Conservation (phyloP, 306 rosid species). For the Hylodesmum podocarpum region DNA sequence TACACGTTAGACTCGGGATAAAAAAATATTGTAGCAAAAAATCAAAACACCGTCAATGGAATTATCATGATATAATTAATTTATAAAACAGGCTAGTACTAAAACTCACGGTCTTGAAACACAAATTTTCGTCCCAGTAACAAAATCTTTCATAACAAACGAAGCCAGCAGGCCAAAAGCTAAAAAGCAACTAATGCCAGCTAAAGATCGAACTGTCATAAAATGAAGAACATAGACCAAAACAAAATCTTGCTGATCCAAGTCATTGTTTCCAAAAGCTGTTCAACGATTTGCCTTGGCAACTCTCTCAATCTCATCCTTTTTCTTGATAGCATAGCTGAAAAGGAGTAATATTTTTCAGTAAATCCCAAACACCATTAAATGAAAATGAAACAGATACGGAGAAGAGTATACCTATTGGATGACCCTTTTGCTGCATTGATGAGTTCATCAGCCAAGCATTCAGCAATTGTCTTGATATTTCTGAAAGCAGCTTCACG, state of each 20-base stretch:
- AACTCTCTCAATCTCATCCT: slow-evolving; percentile 32
- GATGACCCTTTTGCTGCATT: slow-evolving; percentile 79
- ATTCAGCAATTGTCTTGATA: slow-evolving; percentile 64
- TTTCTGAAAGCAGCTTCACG: slow-evolving; percentile 72
- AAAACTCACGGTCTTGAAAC: background rate
- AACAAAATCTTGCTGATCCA: background rate
- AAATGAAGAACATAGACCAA: background rate
- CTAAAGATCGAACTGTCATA: background rate
- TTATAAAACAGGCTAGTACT: background rate
- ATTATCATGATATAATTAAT: background rate
- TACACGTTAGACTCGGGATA: background rate
- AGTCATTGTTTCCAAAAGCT: background rate
- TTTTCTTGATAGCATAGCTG: slow-evolving; percentile 37
- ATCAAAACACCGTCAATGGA: background rate
- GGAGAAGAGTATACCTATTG: slow-evolving; percentile 40
- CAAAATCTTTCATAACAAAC: background rate
- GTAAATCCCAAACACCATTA: background rate
- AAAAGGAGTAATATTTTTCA: background rate
- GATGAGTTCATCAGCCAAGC: slow-evolving; percentile 69
- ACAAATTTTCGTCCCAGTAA: background rate
- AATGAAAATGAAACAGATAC: background rate
- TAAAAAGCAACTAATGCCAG: background rate
- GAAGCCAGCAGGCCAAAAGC: background rate
- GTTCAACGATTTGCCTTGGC: slow-evolving; percentile 34
- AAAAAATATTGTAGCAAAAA: background rate